Percentiles rank a stretch among this genome's conserved stretches.
Evolutionary conservation across 2,329 filamentous ascomycete species (phyloP).

Genomic region (Trichothecium roseum): DNA sequence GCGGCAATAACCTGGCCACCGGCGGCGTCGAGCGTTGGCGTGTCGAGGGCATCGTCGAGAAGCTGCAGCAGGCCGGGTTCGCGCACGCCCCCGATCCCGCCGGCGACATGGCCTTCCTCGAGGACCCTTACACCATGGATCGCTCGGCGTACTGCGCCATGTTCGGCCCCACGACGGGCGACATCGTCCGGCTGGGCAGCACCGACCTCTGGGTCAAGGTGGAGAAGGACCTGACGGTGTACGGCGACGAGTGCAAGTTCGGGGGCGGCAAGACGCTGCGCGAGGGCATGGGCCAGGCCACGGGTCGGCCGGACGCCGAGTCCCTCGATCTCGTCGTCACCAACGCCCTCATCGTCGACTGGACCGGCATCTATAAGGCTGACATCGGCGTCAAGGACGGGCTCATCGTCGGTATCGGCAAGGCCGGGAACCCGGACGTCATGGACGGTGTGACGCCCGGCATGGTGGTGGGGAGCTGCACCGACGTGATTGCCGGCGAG

Average conservation of each 20-base stretch:
- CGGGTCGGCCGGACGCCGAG: conserved; percentile 60
- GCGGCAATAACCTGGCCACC: conserved; percentile 71
- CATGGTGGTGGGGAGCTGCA: conserved; percentile 78
- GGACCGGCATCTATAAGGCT: conserved; percentile 88
- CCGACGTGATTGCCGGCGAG: conserved; percentile 86
- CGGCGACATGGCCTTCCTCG: conserved; percentile 33
- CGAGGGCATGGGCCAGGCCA: conserved; percentile 92
- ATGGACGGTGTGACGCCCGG: conserved; percentile 77
- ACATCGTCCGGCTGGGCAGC: conserved; percentile 68
- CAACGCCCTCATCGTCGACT: conserved; percentile 86
- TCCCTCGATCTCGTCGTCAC: conserved; percentile 77
- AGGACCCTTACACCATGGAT: conserved; percentile 61
- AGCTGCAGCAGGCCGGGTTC: conserved; percentile 64
- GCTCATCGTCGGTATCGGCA: conserved; percentile 78
- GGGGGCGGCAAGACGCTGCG: conserved; percentile 88
- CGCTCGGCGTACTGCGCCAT: conserved; percentile 71
- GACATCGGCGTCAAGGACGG: conserved; percentile 91
- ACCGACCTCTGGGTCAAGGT: conserved; percentile 88
- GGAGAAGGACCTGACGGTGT: conserved; percentile 72
- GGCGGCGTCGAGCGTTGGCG: conserved; percentile 58
- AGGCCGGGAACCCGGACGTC: conserved; percentile 93
- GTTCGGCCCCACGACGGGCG: conserved; percentile 88
- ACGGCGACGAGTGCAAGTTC: conserved; percentile 92
- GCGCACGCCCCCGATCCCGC: conserved; percentile 62
- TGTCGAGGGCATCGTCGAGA: conserved; percentile 54